These are phyloP conservation scores for Achlya hypogyna DNA, from an alignment of 352 stramenopile species.

Conservation along the genomic window DNA sequence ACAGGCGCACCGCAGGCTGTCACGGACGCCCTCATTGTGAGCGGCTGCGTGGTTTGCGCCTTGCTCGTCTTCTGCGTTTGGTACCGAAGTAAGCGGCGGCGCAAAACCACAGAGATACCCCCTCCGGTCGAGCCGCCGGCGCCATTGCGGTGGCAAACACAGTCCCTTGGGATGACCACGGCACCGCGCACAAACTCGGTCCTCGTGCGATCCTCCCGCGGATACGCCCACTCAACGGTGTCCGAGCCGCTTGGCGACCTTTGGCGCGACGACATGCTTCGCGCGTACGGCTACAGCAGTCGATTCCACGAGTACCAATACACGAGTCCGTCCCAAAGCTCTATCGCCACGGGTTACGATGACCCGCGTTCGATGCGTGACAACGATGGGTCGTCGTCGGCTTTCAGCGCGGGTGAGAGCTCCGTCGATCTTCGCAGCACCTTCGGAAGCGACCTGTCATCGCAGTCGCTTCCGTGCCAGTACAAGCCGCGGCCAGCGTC, in stretches of 20 bases:
- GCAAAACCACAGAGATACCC: no score
- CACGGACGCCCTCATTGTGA: background rate
- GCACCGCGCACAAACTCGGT: background rate
- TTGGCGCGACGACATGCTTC: background rate
- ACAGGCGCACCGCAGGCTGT: background rate
- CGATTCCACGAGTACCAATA: background rate
- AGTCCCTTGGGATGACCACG: background rate
- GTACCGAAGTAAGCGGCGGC: background rate
- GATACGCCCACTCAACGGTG: background rate
- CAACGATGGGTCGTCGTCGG: background rate
- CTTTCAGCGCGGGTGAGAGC: background rate
- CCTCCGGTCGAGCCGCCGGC: background rate
- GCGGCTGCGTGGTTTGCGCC: background rate
- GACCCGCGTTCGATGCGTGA: background rate
- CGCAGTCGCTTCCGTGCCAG: background rate
- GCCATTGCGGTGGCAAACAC: background rate
- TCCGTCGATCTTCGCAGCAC: background rate
- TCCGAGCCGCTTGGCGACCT: background rate
- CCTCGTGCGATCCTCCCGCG: background rate
- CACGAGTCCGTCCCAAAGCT: conserved; percentile 8
- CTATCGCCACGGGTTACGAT: conserved; percentile 12
- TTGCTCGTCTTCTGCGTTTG: background rate
- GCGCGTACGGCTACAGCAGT: background rate
- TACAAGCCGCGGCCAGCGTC: background rate
- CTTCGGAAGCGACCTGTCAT: background rate